Conservation (phyloP, 1,284 basidiomycete species). For the Cystobasidium sp. region DNA sequence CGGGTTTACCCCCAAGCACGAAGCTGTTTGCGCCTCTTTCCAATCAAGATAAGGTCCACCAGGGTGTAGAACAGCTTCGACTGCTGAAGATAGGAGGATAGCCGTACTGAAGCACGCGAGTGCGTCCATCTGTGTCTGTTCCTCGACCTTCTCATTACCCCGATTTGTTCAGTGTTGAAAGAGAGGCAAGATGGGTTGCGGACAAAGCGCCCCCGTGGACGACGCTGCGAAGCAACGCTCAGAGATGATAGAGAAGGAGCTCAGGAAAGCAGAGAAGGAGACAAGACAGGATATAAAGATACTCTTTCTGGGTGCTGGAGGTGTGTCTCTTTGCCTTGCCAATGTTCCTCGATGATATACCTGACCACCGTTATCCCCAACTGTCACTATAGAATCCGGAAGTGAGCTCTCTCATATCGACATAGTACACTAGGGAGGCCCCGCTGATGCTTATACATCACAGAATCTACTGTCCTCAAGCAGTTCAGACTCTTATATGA, state of each 20-base stretch:
- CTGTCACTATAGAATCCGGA: constrained; percentile 68
- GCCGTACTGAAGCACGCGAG: too few species aligned
- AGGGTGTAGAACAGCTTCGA: too few species aligned
- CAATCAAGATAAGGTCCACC: too few species aligned
- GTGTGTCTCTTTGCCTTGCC: too few species aligned
- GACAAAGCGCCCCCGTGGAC: constrained; percentile 56
- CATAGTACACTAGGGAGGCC: too few species aligned
- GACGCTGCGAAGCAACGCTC: constrained; percentile 62
- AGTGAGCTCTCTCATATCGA: constrained; percentile 63
- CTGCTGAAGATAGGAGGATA: too few species aligned
- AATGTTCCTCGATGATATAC: too few species aligned
- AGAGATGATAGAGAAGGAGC: constrained; percentile 93
- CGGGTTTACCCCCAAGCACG: too few species aligned
- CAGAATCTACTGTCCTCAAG: constrained; percentile 87
- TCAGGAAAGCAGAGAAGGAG: constrained; percentile 84
- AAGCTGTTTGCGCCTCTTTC: too few species aligned
- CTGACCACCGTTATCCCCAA: not conserved
- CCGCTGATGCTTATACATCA: not conserved
- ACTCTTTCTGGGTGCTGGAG: constrained; percentile 81
- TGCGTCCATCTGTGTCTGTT: too few species aligned
- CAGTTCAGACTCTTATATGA: constrained; percentile 65
- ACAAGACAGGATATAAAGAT: constrained; percentile 70
- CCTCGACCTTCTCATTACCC: too few species aligned
- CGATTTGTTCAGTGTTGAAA: too few species aligned
- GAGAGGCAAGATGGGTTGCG: constrained; percentile 58